These are phyloP conservation scores for Stereocaulon alpinum DNA, from an alignment of 495 filamentous ascomycete species.

Conservation along the genomic window DNA sequence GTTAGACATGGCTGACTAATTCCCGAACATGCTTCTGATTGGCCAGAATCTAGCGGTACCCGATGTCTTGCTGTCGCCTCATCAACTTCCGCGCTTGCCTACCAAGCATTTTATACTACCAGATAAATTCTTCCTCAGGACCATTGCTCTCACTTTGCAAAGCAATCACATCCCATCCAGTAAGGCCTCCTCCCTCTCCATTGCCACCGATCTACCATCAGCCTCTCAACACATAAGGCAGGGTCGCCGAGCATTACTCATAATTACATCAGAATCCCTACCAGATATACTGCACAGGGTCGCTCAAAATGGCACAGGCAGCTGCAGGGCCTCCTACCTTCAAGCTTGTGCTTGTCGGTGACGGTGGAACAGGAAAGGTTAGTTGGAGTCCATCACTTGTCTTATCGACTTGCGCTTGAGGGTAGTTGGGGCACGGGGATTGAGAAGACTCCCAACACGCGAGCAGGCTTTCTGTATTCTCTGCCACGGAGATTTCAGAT, in stretches of 20 bases:
- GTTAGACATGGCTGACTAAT: background rate
- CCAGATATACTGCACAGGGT: conserved; percentile 20
- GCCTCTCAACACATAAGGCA: background rate
- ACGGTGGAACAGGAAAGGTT: conserved; percentile 99
- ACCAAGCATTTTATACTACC: background rate
- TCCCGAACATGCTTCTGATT: background rate
- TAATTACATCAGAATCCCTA: conserved; percentile 31
- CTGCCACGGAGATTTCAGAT: background rate
- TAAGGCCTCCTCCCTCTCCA: background rate
- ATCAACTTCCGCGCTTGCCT: background rate
- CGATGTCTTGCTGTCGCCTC: no score
- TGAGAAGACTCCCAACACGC: no score
- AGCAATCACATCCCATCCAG: background rate
- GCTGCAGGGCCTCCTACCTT: conserved; percentile 61
- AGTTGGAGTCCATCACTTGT: conserved; percentile 24
- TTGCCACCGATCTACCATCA: background rate
- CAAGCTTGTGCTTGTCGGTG: conserved; percentile 99
- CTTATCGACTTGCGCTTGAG: background rate
- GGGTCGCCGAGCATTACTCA: conserved; percentile 1
- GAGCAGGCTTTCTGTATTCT: background rate
- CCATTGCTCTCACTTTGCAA: background rate
- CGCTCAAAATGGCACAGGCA: conserved; percentile 48
- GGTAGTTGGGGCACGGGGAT: no score
- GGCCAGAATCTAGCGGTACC: background rate
- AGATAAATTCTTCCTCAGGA: background rate